phyloP scores from a whole-genome alignment of 495 filamentous ascomycete genomes.

The Barbatosphaeria neglecta region DNA sequence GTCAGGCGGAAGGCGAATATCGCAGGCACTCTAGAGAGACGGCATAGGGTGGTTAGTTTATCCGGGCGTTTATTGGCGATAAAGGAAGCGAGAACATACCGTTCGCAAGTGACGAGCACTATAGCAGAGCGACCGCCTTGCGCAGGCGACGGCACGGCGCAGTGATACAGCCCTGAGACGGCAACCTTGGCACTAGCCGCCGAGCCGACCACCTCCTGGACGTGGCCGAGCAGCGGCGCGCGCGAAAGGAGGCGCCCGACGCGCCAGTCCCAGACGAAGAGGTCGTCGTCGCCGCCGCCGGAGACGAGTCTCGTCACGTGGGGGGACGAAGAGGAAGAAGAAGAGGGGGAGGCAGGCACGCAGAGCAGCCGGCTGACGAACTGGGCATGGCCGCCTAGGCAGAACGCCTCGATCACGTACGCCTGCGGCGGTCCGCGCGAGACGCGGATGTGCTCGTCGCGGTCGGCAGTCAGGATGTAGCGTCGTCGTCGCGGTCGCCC shows the following conservation, averaged over 20 bases:
- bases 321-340: constrained; percentile 20
- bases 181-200: constrained; percentile 37
- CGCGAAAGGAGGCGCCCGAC: constrained; percentile 40
- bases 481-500: constrained; percentile 18
- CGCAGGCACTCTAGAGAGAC: constrained; percentile 39
- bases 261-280: constrained; percentile 78
- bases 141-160: constrained; percentile 8
- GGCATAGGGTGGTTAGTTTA: constrained; percentile 11
- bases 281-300: constrained; percentile 68
- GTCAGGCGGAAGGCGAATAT: constrained; percentile 47
- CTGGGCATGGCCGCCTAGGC: constrained; percentile 63
- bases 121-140: constrained; percentile 4
- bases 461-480: constrained; percentile 82
- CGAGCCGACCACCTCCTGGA: constrained; percentile 17
- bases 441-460: constrained; percentile 94
- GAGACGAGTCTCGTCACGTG: constrained; percentile 57
- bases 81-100: constrained; percentile 32
- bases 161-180: constrained; percentile 35
- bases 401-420: constrained; percentile 80
- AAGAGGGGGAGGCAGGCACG: not conserved
- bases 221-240: constrained; percentile 33
- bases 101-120: constrained; percentile 57
- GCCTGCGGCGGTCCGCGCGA: constrained; percentile 73
- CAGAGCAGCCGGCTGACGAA: constrained; percentile 71
- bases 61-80: not conserved